Conservation (phyloP, 495 filamentous ascomycete species). For the Aspergillus sparsus region DNA sequence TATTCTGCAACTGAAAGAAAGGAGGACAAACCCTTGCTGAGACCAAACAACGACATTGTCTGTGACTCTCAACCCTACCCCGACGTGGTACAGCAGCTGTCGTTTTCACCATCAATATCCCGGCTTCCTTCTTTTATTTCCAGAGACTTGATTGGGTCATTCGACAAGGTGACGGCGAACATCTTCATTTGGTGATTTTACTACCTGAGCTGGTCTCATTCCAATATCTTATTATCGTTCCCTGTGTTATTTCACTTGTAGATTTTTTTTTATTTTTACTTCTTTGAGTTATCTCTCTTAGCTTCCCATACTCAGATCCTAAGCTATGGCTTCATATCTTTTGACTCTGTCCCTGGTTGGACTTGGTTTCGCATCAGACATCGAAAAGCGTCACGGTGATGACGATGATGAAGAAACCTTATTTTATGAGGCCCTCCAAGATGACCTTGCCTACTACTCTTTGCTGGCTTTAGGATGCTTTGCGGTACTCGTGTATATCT, state of each 20-base stretch:
- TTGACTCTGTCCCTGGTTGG: conserved; percentile 33
- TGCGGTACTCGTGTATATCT: conserved; percentile 51
- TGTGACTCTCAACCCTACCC: background rate
- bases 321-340: conserved; percentile 22
- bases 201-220: conserved; percentile 31
- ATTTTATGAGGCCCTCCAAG: conserved; percentile 40
- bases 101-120: background rate
- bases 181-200: conserved; percentile 7
- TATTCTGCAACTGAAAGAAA: background rate
- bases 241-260: background rate
- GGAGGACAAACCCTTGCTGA: background rate
- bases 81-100: background rate
- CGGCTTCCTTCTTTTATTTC: background rate
- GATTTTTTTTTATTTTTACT: background rate
- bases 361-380: conserved; percentile 30
- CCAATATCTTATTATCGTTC: conserved; percentile 11
- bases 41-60: conserved; percentile 13
- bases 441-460: conserved; percentile 42
- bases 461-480: conserved; percentile 53
- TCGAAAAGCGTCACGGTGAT: conserved; percentile 34
- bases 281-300: background rate
- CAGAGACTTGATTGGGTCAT: background rate
- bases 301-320: background rate
- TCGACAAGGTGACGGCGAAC: conserved; percentile 2
- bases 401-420: conserved; percentile 11